Conservation (phyloP, 2,329 filamentous ascomycete genomes). For the Hymenotorrendiella dingleyae region DNA sequence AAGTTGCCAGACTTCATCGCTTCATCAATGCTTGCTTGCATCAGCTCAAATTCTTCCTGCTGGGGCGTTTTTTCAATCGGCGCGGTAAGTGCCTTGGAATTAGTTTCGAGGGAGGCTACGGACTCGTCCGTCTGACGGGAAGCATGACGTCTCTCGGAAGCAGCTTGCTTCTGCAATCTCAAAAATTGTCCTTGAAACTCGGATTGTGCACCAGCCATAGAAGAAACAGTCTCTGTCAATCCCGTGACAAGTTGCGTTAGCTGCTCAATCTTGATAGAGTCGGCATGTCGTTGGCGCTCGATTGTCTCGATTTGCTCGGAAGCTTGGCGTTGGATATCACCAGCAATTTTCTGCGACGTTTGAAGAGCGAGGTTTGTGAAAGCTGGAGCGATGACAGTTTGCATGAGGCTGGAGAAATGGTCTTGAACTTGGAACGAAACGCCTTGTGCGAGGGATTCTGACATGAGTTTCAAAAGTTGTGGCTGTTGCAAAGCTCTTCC, state of each 20-base stretch:
- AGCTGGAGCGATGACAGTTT: constrained; percentile 58
- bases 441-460: constrained; percentile 63
- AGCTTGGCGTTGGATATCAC: constrained; percentile 59
- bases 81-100: constrained; percentile 7
- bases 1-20: constrained; percentile 56
- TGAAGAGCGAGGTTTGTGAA: constrained; percentile 60
- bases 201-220: constrained; percentile 62
- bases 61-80: constrained; percentile 38
- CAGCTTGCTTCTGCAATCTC: constrained; percentile 47
- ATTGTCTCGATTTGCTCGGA: constrained; percentile 27
- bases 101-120: constrained; percentile 5
- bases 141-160: constrained; percentile 34
- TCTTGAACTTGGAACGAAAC: constrained; percentile 64
- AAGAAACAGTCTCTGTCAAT: constrained; percentile 62
- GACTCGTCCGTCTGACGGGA: constrained; percentile 12
- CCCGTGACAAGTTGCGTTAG: constrained; percentile 61
- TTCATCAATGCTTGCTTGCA: constrained; percentile 53
- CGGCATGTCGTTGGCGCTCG: constrained; percentile 26
- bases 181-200: constrained; percentile 62
- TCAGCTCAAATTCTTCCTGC: constrained; percentile 49
- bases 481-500: constrained; percentile 65
- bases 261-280: constrained; percentile 62
- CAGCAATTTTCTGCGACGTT: constrained; percentile 60
- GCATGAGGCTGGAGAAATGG: constrained; percentile 56
- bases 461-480: constrained; percentile 65